These are phyloP conservation scores for Bathelium albidoporum DNA, from an alignment of 495 filamentous ascomycete species.

Conservation along the genomic window DNA sequence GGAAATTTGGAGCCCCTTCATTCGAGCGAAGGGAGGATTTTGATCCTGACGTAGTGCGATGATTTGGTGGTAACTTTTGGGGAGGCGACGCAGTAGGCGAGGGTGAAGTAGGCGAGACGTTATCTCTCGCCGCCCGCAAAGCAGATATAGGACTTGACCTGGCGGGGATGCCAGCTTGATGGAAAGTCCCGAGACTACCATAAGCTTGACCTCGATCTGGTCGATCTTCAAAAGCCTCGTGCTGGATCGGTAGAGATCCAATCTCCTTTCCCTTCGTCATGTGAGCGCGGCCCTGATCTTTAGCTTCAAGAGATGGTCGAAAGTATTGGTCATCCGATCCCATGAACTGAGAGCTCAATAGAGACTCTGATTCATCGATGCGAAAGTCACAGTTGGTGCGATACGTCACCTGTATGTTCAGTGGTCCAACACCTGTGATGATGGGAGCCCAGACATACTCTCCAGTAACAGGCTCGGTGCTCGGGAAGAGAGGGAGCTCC, in stretches of 20 bases:
- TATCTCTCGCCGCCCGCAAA: constrained; percentile 55
- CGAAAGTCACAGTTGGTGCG: constrained; percentile 83
- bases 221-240: constrained; percentile 35
- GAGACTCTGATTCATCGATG: constrained; percentile 78
- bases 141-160: constrained; percentile 83
- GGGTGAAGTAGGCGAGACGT: constrained; percentile 27
- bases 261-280: constrained; percentile 43
- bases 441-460: constrained; percentile 68
- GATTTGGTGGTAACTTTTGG: constrained; percentile 49
- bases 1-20: constrained; percentile 41
- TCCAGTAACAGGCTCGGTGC: constrained; percentile 55
- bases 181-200: constrained; percentile 87
- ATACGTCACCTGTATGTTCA: constrained; percentile 71
- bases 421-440: constrained; percentile 73
- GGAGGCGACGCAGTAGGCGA: constrained; percentile 51
- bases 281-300: constrained; percentile 5
- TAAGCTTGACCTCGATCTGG: constrained; percentile 72
- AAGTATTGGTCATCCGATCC: constrained; percentile 82
- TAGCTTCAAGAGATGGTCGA: constrained; percentile 50
- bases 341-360: constrained; percentile 93
- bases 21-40: constrained; percentile 49
- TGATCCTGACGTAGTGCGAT: constrained; percentile 47
- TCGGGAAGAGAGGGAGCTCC: constrained; percentile 60
- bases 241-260: constrained; percentile 60
- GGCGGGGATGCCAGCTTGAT: constrained; percentile 61